Conservation (phyloP, 495 filamentous ascomycete genomes). For the Aspergillus leporis region DNA sequence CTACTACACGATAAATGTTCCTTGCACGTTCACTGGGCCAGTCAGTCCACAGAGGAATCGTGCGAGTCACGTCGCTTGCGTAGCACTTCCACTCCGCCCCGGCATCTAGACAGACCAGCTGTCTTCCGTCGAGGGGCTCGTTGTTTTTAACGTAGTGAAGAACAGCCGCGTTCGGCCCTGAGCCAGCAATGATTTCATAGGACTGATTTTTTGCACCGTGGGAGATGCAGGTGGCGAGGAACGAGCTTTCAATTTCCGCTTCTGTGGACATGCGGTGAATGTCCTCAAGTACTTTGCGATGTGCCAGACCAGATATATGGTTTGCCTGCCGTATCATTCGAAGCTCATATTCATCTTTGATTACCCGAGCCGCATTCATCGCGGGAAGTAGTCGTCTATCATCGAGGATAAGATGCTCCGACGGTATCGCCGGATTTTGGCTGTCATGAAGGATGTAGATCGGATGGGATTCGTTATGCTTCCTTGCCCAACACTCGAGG, state of each 20-base stretch:
- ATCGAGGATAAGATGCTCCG: conserved; percentile 51
- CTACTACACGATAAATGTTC: conserved; percentile 73
- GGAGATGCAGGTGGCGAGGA: conserved; percentile 67
- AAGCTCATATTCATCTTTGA: conserved; percentile 83
- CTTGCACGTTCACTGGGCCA: conserved; percentile 64
- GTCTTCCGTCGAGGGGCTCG: conserved; percentile 61
- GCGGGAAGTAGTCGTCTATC: conserved; percentile 54
- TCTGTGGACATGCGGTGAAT: conserved; percentile 69
- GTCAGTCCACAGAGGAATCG: conserved; percentile 67
- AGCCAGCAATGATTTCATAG: conserved; percentile 83
- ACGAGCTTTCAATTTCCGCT: conserved; percentile 77
- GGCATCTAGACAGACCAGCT: conserved; percentile 81
- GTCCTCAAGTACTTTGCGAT: conserved; percentile 62
- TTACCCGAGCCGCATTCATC: conserved; percentile 69
- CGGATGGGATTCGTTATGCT: conserved; percentile 45
- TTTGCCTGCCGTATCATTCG: conserved; percentile 77
- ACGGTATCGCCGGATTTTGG: conserved; percentile 46
- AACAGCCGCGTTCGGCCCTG: conserved; percentile 73
- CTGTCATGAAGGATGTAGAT: conserved; percentile 42
- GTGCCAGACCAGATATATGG: conserved; percentile 70
- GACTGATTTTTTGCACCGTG: conserved; percentile 74
- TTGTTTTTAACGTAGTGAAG: conserved; percentile 87
- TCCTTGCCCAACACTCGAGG: conserved; percentile 59
- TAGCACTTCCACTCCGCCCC: conserved; percentile 85
- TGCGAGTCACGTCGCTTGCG: conserved; percentile 87